Percentiles rank a stretch among this genome's conserved stretches.
These are phyloP conservation scores for Tricholoma bakamatsutake DNA, from an alignment of 768 basidiomycete species.

Conservation along the genomic window DNA sequence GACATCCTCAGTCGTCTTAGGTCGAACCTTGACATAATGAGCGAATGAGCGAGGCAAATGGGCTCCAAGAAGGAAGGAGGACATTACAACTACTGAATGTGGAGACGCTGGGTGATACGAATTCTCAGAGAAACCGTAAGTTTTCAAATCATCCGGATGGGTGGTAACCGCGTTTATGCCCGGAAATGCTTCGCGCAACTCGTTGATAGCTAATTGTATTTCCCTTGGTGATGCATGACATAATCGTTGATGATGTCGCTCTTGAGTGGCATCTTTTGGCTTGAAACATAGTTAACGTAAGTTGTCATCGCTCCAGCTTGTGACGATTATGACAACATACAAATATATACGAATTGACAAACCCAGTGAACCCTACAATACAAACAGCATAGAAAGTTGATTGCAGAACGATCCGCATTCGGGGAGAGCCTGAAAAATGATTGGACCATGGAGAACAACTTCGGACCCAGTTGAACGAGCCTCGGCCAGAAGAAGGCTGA, in stretches of 20 bases:
- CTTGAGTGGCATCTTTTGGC: background rate
- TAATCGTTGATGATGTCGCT: conserved; percentile 4
- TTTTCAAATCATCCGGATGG: conserved; percentile 41
- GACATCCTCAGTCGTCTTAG: conserved; percentile 72
- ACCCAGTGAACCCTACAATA: conserved; percentile 25
- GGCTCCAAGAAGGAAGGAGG: background rate
- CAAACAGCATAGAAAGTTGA: conserved; percentile 30
- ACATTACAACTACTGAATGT: conserved; percentile 44
- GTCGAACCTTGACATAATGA: conserved; percentile 41
- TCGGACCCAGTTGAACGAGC: conserved; percentile 7
- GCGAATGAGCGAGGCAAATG: background rate
- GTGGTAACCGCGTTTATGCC: conserved; percentile 43
- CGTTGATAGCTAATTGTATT: conserved; percentile 44
- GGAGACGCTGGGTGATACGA: conserved; percentile 59
- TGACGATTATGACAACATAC: conserved; percentile 13
- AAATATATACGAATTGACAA: conserved; percentile 21
- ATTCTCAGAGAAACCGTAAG: conserved; percentile 63
- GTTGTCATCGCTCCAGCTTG: background rate
- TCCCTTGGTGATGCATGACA: conserved; percentile 44
- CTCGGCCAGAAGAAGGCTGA: background rate
- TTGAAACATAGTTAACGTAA: background rate
- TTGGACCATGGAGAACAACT: conserved; percentile 37
- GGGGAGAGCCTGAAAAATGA: conserved; percentile 27
- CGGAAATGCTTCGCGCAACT: conserved; percentile 43
- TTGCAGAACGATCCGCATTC: conserved; percentile 29